Conservation (phyloP, 305 asterid species). For the Coffea humblotiana region DNA sequence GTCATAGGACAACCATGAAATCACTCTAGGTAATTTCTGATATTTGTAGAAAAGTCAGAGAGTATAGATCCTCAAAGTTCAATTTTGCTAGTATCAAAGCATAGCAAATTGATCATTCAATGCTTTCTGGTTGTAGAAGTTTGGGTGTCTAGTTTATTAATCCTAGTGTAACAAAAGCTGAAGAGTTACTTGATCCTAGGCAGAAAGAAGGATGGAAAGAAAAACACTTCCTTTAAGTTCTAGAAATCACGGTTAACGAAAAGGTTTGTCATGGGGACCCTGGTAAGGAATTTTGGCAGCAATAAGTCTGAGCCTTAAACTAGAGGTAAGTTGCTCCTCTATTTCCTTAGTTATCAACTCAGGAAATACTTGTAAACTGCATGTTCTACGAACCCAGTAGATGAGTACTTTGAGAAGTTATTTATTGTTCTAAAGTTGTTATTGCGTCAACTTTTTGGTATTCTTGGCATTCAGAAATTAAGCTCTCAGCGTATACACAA, state of each 20-base stretch:
- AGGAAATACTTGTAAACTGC: not conserved
- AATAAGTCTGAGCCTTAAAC: not conserved
- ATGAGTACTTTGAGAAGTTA: not conserved
- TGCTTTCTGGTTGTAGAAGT: not conserved
- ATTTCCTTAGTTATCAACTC: not conserved
- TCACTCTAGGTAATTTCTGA: not conserved
- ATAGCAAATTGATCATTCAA: not conserved
- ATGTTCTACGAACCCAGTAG: too few species aligned
- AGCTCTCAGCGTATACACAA: not conserved
- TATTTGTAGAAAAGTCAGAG: not conserved
- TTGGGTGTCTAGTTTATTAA: not conserved
- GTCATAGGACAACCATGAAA: not conserved
- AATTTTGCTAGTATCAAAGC: not conserved
- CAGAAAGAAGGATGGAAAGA: not conserved
- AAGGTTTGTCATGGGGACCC: not conserved
- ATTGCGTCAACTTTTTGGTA: not conserved
- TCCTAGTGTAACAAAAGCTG: not conserved
- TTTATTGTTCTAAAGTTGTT: not conserved
- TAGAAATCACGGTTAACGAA: not conserved
- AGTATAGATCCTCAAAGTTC: not conserved
- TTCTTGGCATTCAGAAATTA: not conserved
- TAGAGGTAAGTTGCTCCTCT: not conserved
- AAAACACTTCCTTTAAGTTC: not conserved
- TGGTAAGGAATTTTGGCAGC: not conserved
- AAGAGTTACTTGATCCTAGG: not conserved